Base-by-base conservation (phyloP, 2,329 filamentous ascomycete species). In the Phaeosphaeria sp. region DNA sequence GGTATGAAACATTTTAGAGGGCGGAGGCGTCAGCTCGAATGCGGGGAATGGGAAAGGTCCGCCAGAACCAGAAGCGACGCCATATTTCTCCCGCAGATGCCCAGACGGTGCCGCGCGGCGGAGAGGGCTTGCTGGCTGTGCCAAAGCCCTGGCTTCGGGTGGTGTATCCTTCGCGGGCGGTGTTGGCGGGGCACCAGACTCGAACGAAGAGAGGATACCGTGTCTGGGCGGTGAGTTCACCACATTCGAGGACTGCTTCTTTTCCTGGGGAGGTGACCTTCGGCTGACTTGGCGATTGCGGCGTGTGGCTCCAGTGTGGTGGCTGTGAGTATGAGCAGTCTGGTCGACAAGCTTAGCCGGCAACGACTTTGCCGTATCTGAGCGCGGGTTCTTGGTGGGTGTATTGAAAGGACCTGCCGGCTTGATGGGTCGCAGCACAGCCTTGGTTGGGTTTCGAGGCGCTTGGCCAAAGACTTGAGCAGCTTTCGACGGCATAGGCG, bases 91-190 rank as follows among this genome's bases (percentile, higher is more conserved):
- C 42, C 64, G 68, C 7, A 65, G 59, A 9, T 66, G 55, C 7
- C 61, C 50, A 3, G 57, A 50, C 24, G 57, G 63, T 8, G 56
- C 53, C 25, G 60, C 59, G 46, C 61, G 61, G 27, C 65, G 65
- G 25, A 71, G 61, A 18, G 65, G 67, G 45, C 65, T 69, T 15
- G 57, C 9, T 17, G 62, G 48, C 18, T 59, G 55, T 1, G 33
- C 25, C 18, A 24, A 25, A 22, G 53, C 21, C 33, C 58, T 63
- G 43, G 48, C 22, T 2, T 69, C 52, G 1, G 77, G 78, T 30
- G 79, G 79, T 0, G 80, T 81, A 56, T 81, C 77, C 55, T 82
- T 81, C 15, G 75, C 69, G 6, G 78, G 79, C 20, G 79, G 80
- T 2, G 79, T 80, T 5, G 79, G 79, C 13, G 79, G 71, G 9